These are phyloP conservation scores for Solanum hybrid DNA, from an alignment of 305 asterid genomes.

Conservation along the genomic window DNA sequence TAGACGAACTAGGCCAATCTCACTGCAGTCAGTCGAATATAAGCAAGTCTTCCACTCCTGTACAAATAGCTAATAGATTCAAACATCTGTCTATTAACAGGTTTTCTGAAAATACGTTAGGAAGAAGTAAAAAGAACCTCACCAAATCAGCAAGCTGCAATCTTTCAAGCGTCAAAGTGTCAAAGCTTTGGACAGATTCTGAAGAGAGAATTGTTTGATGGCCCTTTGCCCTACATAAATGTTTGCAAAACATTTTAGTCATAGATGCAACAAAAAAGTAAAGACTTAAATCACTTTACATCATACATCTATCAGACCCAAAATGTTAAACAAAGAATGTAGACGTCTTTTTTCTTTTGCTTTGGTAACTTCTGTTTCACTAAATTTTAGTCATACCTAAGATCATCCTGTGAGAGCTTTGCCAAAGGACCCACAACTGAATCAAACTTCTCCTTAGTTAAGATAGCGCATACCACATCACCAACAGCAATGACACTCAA, in stretches of 20 bases:
- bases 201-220: slow-evolving; percentile 30
- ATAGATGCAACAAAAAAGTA: not conserved
- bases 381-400: slow-evolving; percentile 33
- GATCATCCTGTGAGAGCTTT: slow-evolving; percentile 57
- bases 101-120: slow-evolving; percentile 1
- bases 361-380: not conserved
- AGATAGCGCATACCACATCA: slow-evolving; percentile 66
- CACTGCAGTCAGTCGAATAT: slow-evolving; percentile 79
- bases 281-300: not conserved
- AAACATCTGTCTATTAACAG: not conserved
- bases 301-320: slow-evolving; percentile 2
- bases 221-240: slow-evolving; percentile 39
- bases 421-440: slow-evolving; percentile 68
- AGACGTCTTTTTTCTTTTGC: not conserved
- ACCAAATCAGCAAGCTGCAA: slow-evolving; percentile 80
- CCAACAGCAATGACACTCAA: slow-evolving; percentile 55
- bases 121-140: slow-evolving; percentile 15
- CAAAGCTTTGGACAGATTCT: slow-evolving; percentile 36
- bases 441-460: slow-evolving; percentile 84
- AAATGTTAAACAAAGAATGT: not conserved
- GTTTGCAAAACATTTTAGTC: slow-evolving; percentile 9
- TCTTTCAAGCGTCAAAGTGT: slow-evolving; percentile 41
- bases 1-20: slow-evolving; percentile 68
- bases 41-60: slow-evolving; percentile 72
- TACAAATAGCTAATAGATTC: slow-evolving; percentile 9